Conservation (phyloP, 495 filamentous ascomycete species). For the Pyrenula massariospora region DNA sequence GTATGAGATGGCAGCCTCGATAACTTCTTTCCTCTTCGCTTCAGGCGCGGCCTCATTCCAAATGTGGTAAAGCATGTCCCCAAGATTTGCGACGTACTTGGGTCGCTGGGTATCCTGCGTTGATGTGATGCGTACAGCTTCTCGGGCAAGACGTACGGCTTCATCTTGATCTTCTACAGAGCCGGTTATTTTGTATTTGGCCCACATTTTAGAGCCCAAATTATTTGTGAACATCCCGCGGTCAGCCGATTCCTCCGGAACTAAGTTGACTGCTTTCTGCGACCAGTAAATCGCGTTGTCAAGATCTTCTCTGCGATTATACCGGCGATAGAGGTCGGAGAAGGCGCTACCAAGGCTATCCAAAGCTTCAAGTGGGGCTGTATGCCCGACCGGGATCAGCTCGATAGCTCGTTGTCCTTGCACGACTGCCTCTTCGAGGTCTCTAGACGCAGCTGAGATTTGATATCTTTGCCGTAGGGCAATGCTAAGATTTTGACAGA, state of each 20-base stretch:
- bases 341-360: neutral
- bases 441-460: neutral
- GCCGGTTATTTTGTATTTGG: neutral
- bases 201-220: neutral
- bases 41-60: neutral
- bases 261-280: neutral
- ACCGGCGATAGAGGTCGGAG: neutral
- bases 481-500: neutral
- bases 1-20: neutral
- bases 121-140: neutral
- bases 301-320: neutral
- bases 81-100: neutral
- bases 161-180: neutral
- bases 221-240: neutral
- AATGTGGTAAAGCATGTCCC: neutral
- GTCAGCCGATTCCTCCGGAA: neutral
- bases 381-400: neutral
- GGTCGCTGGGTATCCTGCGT: neutral
- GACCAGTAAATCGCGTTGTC: neutral
- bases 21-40: neutral
- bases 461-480: neutral
- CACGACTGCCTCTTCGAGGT: neutral
- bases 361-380: neutral
- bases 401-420: neutral
- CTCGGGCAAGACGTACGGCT: neutral